Evolutionary conservation across 768 basidiomycete species (phyloP), one percentile per base, ranked within the genome.

Genomic region (Lentinula detonsa): DNA sequence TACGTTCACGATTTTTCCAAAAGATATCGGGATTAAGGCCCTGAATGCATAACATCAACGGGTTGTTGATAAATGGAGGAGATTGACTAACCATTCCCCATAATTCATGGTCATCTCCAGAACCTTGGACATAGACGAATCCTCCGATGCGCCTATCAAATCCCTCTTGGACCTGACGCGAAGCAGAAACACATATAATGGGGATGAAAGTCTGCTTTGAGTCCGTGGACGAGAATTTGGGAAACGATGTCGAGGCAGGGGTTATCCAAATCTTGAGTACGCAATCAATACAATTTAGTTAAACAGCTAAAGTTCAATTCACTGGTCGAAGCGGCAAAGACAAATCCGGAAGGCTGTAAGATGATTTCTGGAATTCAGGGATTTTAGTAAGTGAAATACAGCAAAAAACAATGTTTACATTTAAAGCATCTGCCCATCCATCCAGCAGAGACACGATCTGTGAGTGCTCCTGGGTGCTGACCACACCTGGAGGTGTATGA

Each of bases 81-180:
- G 31, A 54, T 35, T 18, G 34, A 11, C 71, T 48, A 59, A 90
- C 91, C 84, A 84, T 83, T 33, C 87, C 82, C 94, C 93, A 95
- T 5, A 90, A 76, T 71, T 97, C 95, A 68, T 95, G 93, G 67
- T 98, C 96, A 67, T 98, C 96, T 0, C 95, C 96, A 0, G 91
- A 92, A 1, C 96, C 96, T 71, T 96, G 95, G 7, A 98, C 83
- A 69, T 98, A 98, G 21, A 85, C 78, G 69, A 87, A 97, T 0
- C 91, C 91, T n/a, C 76, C 73, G 8, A 76, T 64, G 0, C 88
- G 81, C 21, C 89, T 77, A 61, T 90, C 87, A 1, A 82, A 59
- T 6, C 85, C 85, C 2, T 85, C 82, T 5, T 75, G 68, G 5
- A 88, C 78, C 64, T 85, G 86, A 64, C 84, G 85, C 3, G 93